Evolutionary conservation across 306 rosid genomes (phyloP), one percentile per base, ranked within the genome.

Genomic region (Pterocarpus santalinus): DNA sequence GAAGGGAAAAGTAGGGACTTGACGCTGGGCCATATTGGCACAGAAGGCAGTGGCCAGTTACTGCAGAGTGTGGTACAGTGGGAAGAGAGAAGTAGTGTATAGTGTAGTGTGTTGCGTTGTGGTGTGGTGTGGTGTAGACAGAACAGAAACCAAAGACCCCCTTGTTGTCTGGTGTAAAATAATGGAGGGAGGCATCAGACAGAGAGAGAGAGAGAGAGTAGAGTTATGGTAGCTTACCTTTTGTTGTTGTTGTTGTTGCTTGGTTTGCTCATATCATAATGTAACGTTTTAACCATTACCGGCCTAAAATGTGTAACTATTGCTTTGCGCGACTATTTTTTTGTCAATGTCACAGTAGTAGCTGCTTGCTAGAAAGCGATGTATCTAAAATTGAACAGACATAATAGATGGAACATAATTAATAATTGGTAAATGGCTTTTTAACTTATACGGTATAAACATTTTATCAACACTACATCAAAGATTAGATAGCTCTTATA

Each of bases 1-100:
- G 35, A 44, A 64, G 68, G 63, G 33, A 53, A 55, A 83, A 85
- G 90, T 69, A 82, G 85, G 73, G 90, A 85, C 80, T 88, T 85
- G 90, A 87, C 88, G 86, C 39, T 89, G 90, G 91, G 87, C 94
- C 97, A 91, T 91, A 57, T 65, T 80, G 4, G 41, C 28, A 6
- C 41, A 38, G 41, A 38, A 38, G 91, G 87, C 93, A 65, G 85
- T 55, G 80, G 51, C 30, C 49, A 70, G 28, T 22, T 22, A 22
- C 28, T 22, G 28, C 28, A 22, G 28, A 22, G 28, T 22, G 28
- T 22, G 28, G 28, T 22, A 22, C 64, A 30, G 28, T 16, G 34
- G 6, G 73, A 39, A n/a, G 80, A 63, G 47, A 58, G 82, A 68
- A 68, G 82, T 62, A 3, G 51, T 3, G 47, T 1, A 4, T 6